Evolutionary conservation across 306 rosid species (phyloP).

Genomic region (Gleditsia sinensis): DNA sequence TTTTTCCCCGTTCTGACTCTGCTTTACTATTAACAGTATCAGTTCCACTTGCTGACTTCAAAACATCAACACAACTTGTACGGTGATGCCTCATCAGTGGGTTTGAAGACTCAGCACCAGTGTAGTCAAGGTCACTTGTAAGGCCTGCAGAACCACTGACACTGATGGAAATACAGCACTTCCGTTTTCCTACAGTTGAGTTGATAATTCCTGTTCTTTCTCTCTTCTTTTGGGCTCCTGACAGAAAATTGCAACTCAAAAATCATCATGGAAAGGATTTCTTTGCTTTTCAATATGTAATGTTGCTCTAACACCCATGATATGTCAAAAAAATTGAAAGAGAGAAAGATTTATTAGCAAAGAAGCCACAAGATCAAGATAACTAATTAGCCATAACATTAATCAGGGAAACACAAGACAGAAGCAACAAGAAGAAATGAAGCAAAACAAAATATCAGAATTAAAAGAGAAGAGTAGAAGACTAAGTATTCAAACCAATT

Average conservation of each 20-base stretch:
- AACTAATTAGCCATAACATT: too few relatives aligned
- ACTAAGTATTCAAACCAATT: too few relatives aligned
- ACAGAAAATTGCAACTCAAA: conserved; percentile 36
- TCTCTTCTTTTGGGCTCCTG: conserved; percentile 59
- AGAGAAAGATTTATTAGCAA: too few relatives aligned
- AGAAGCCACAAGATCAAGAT: too few relatives aligned
- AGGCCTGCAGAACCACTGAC: conserved; percentile 27
- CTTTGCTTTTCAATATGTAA: not conserved
- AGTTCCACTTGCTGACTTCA: conserved; percentile 23
- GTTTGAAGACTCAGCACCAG: conserved; percentile 19
- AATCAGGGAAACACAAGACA: too few relatives aligned
- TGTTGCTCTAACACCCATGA: conserved; percentile 24
- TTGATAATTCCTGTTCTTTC: conserved; percentile 40
- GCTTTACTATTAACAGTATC: conserved; percentile 8
- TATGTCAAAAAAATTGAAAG: too few relatives aligned
- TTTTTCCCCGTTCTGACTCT: conserved; percentile 37
- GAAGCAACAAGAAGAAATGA: too few relatives aligned
- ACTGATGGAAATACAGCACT: conserved; percentile 36
- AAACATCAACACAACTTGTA: conserved; percentile 36
- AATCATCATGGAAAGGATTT: conserved; percentile 18
- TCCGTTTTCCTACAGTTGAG: conserved; percentile 35
- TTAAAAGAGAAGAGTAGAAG: too few relatives aligned
- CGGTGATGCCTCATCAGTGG: conserved; percentile 30
- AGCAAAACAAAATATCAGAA: too few relatives aligned
- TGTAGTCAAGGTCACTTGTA: conserved; percentile 35